A percentile compares a stretch with the other conserved stretches of the same genome.
Evolutionary conservation across 257 asterid genomes (phyloP).

Genomic region (Anisodus acutangulus): DNA sequence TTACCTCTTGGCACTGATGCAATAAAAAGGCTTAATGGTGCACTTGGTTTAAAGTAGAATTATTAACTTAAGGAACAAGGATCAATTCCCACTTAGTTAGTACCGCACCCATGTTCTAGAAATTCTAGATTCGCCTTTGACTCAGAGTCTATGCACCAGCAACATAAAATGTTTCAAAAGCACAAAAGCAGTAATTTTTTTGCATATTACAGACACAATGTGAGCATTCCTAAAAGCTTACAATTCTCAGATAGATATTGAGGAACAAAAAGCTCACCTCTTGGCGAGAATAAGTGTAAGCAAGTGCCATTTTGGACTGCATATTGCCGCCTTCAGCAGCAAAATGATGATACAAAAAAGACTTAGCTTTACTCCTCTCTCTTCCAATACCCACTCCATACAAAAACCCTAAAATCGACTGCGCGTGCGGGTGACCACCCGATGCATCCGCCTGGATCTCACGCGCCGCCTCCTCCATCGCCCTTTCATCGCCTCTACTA

Average conservation of each 20-base stretch:
- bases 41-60: too few species aligned
- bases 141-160: neutral
- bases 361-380: slow-evolving; percentile 73
- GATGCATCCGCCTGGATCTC: slow-evolving; percentile 71
- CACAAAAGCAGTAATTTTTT: neutral
- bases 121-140: too few species aligned
- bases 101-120: too few species aligned
- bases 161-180: neutral
- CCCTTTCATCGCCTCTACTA: slow-evolving; percentile 68
- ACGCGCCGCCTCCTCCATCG: slow-evolving; percentile 75
- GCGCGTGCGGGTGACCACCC: slow-evolving; percentile 78
- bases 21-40: too few species aligned
- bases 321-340: slow-evolving; percentile 88
- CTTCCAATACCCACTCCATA: slow-evolving; percentile 81
- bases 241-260: too few species aligned
- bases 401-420: slow-evolving; percentile 81
- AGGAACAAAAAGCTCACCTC: slow-evolving; percentile 53
- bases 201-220: slow-evolving; percentile 4
- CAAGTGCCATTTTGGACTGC: slow-evolving; percentile 96
- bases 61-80: too few species aligned
- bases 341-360: slow-evolving; percentile 72
- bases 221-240: neutral
- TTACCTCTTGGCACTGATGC: too few species aligned
- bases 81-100: too few species aligned
- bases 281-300: slow-evolving; percentile 82